These are phyloP conservation scores for Ustilago sp. DNA, from an alignment of 1,284 basidiomycete species.

Conservation along the genomic window DNA sequence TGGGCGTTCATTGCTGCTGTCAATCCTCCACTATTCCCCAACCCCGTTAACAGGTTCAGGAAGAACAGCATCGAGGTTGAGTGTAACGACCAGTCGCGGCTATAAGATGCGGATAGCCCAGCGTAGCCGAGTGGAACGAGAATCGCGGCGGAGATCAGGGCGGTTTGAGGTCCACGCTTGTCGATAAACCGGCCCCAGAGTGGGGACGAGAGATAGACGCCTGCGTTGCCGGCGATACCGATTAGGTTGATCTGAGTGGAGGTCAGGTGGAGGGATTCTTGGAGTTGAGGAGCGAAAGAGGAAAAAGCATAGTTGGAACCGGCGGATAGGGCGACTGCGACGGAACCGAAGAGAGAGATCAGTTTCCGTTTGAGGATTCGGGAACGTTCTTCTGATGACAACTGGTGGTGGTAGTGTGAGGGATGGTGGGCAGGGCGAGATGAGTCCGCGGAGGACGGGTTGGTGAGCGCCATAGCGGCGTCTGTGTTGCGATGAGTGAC, in stretches of 20 bases:
- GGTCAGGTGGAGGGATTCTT: conserved; percentile 65
- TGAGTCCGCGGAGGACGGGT: neutral
- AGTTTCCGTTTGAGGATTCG: conserved; percentile 36
- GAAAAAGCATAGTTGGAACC: conserved; percentile 69
- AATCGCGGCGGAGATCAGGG: conserved; percentile 51
- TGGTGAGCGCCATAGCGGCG: conserved; percentile 9
- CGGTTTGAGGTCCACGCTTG: conserved; percentile 58
- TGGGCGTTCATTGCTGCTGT: conserved; percentile 69
- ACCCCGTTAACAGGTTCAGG: conserved; percentile 59
- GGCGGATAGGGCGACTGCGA: conserved; percentile 65
- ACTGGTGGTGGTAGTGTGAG: conserved; percentile 6
- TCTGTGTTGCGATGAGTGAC: neutral
- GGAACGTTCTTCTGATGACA: conserved; percentile 11
- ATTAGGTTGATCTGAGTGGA: conserved; percentile 70
- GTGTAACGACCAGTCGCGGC: conserved; percentile 38
- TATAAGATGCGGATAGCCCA: conserved; percentile 49
- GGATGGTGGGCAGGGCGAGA: neutral
- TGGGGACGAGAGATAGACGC: conserved; percentile 67
- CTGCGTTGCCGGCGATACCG: conserved; percentile 70
- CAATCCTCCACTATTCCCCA: conserved; percentile 65
- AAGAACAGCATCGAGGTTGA: conserved; percentile 51
- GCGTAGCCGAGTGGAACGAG: conserved; percentile 60
- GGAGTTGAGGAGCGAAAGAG: conserved; percentile 70
- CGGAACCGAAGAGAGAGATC: conserved; percentile 62
- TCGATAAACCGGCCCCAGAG: conserved; percentile 67